Evolutionary conservation across 331 rosid species (phyloP), one percentile per base, ranked within the genome.

Genomic region (Acacia pycnantha): DNA sequence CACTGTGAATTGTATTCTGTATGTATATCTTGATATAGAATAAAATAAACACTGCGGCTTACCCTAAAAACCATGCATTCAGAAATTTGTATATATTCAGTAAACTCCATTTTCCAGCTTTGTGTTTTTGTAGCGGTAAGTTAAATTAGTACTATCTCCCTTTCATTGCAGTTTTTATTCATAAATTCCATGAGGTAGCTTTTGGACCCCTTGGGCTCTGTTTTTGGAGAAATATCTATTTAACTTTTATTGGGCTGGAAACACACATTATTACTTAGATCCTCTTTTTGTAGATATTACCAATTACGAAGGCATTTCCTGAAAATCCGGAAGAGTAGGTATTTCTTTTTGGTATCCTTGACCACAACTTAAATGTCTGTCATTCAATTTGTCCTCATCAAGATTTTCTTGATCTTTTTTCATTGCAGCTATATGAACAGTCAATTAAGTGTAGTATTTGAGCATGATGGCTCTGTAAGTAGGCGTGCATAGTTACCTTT

Each of bases 201-300:
- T 22, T 71, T 41, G 33, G 50, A 33, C 15, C 48, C 13, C 22
- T 47, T 26, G 56, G 59, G 48, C 29, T 33, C 43, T 73, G 5
- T 46, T 41, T 77, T 24, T 5, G 58, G 13, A 24, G 65, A 33
- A 79, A 79, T 67, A 48, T 46, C 64, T 41, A 75, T 76, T 47
- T 40, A 62, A 29, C 35, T 62, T 62, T 62, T 62, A 31, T 14
- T 27, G 2, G 19, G 69, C 41, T 62, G 69, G 10, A 27, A 62
- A 62, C 33, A 1, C 69, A 62, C 29, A 10, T 29, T 62, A 62
- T 62, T 46, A 46, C 31, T 29, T 29, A 29, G 2, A 29, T 29
- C 2, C 2, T 29, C 31, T 29, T 29, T 29, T 29, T 29, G 31
- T 29, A 1, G 31, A 29, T 29, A 29, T 29, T 29, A 29, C 31